Evolutionary conservation across 139 green algal species (phyloP).

Genomic region (Chlorella sp.): DNA sequence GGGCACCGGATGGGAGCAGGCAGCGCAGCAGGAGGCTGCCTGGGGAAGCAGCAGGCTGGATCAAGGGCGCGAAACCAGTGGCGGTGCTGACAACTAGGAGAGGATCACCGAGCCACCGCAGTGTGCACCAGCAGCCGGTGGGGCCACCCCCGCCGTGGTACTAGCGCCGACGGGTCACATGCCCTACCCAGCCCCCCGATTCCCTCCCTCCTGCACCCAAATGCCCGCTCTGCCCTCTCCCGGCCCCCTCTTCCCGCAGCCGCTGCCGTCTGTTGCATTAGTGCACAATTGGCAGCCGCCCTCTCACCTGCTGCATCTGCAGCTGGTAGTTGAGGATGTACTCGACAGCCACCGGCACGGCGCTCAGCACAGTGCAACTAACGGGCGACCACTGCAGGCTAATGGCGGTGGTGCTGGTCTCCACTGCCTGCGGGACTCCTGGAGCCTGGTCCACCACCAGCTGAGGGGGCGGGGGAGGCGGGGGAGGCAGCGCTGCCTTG

Average conservation of each 20-base stretch:
- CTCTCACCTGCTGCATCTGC: constrained; percentile 51
- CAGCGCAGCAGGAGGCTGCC: background rate
- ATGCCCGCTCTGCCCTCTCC: no score
- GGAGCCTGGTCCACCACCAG: constrained; percentile 38
- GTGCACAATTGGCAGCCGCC: background rate
- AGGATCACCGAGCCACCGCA: no score
- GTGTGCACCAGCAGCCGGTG: no score
- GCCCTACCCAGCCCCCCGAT: no score
- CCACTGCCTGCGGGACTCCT: constrained; percentile 18
- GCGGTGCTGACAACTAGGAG: no score
- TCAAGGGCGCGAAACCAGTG: no score
- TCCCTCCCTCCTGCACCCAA: background rate
- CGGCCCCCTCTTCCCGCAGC: background rate
- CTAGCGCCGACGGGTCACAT: no score
- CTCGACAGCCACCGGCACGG: constrained; percentile 9
- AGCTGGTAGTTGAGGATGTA: constrained; percentile 41
- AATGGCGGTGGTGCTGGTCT: constrained; percentile 9
- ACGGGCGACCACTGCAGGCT: constrained; percentile 41
- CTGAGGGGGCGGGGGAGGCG: constrained; percentile 10
- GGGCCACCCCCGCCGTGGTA: no score
- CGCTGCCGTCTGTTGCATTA: background rate
- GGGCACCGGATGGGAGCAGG: background rate
- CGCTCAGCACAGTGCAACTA: constrained; percentile 16
- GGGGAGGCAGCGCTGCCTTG: background rate
- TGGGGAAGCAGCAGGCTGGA: no score